Percentiles rank a stretch among this genome's conserved stretches.
Evolutionary conservation across 2,329 filamentous ascomycete genomes (phyloP).

Genomic region (Cordyceps pruinosa): DNA sequence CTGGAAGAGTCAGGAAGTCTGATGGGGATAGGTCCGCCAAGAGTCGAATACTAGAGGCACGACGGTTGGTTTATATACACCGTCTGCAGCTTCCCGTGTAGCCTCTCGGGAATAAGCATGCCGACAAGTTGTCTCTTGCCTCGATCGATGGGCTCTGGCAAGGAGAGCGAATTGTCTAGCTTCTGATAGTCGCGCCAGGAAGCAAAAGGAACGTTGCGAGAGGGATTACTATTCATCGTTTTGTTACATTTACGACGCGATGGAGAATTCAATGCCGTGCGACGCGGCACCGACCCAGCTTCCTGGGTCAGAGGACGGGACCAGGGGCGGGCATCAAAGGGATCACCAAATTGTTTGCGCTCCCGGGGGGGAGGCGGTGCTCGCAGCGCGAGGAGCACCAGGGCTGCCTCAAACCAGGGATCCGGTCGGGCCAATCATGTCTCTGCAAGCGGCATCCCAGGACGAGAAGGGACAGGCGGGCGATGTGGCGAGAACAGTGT

Average conservation of each 20-base stretch:
- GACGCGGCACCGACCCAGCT: constrained; percentile 4
- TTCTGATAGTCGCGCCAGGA: background rate
- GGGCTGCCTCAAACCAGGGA: background rate
- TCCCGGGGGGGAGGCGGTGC: background rate
- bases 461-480: background rate
- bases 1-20: too few species aligned
- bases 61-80: background rate
- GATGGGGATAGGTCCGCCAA: background rate
- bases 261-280: constrained; percentile 6
- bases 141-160: background rate
- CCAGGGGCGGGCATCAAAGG: too few species aligned
- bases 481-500: background rate
- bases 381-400: background rate
- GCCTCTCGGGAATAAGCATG: background rate
- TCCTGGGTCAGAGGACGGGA: background rate
- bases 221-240: constrained; percentile 1
- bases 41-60: background rate
- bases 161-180: background rate
- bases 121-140: background rate
- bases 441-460: background rate
- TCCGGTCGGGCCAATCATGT: background rate
- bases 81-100: constrained; percentile 4
- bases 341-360: background rate
- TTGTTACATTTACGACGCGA: background rate
- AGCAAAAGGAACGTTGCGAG: background rate